Evolutionary conservation across 768 basidiomycete genomes (phyloP), one percentile per base, ranked within the genome.

Genomic region (Termitomyces sp.): DNA sequence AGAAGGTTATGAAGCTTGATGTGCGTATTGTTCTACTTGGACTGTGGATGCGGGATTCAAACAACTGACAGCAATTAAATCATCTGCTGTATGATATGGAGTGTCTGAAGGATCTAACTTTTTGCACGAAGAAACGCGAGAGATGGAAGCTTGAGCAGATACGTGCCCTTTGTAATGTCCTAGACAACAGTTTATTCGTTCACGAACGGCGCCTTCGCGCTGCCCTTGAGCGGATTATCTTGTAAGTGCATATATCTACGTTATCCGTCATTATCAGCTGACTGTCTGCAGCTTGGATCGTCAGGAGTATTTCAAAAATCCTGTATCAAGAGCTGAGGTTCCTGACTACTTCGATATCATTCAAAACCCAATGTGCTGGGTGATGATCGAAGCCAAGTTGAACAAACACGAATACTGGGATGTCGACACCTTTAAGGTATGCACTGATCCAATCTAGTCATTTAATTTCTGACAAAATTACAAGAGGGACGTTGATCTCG

Each of bases 261-360:
- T 40, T 30, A 32, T 20, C 5, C 32, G 2, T 24, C n/a, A 46
- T 4, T 30, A 20, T 8, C 33, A 22, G 55, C 62, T 64, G 55
- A 38, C 46, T 38, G 24, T 3, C 36, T 30, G 42, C 63, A 96
- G 94, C 8, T 66, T 82, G 49, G 94, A 98, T 67, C 80, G 83
- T 18, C 74, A 80, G 6, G 87, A 86, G 45, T 79, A 85, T 60
- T 98, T 98, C 73, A 83, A 83, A 58, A 83, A 87, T 59, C 93
- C 95, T 0, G 94, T 98, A 38, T 87, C 85, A 43, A 85, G 77
- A 63, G 74, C 72, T 1, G 83, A 89, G 42, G 92, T 95, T 0
- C 91, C 90, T 1, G 95, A 98, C 66, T 99, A 99, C 69, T 93
- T 89, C 66, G 88, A 92, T 47, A 77, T 97, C 36, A 80, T 99